Evolutionary conservation across 179 eudicot genomes (phyloP), one percentile per base, ranked within the genome.

Genomic region (Actinidia polygama): DNA sequence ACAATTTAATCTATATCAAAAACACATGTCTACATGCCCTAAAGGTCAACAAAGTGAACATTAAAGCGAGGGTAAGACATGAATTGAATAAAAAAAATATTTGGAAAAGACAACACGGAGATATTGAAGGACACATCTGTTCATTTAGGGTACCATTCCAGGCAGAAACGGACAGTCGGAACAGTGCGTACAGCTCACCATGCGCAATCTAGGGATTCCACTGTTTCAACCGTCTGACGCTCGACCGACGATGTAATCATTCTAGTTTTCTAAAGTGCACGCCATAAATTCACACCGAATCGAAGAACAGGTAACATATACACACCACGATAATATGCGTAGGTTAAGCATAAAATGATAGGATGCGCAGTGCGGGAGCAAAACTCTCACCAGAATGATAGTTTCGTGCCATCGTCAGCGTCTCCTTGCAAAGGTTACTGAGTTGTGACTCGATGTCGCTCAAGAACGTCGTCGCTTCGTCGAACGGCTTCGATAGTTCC

Each of bases 401-500:
- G 75, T 68, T 78, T 49, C 70, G 82, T 24, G 84, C 57, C 54
- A 61, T 18, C 59, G 85, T 85, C 30, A 75, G 16, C 24, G 85
- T 82, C 36, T 79, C 87, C 58, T 78, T 85, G 87, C 87, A 85
- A 68, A 85, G 87, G 50, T 73, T 75, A 47, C 47, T 82, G 62
- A 85, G 87, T 83, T 85, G 85, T 57, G 72, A 78, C 79, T 85
- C 87, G 23, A 85, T 82, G 77, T 61, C 55, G 76, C 57, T 82
- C 54, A 85, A 74, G 76, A 85, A 85, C 64, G 82, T 72, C 63
- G 82, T 78, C 76, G 87, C 87, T 67, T 85, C 85, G 36, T 85
- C 85, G 16, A 85, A 85, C 40, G 85, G 85, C 71, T 82, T 82
- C 5, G 80, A 63, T 3, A 85, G 82, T 63, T 85, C 87, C 85